Base-by-base conservation (phyloP, 129 eudicot genomes). In the Kitagawia praeruptora region DNA sequence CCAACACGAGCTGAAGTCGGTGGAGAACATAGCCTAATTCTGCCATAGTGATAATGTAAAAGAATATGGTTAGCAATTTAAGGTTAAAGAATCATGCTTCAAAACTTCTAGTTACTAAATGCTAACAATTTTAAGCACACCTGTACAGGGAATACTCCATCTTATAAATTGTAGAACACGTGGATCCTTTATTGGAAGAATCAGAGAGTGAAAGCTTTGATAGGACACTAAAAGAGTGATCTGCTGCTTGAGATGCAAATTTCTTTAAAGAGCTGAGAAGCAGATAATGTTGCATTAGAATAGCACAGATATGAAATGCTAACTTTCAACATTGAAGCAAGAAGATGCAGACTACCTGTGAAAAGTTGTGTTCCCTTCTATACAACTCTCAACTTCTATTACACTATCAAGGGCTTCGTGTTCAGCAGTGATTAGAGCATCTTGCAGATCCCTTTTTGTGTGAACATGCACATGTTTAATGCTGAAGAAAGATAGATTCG, bases 331-430 rank as follows among this genome's bases (percentile, higher is more conserved):
- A 31, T 34, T 56, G 49, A 39, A 76, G 54, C 69, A 67, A 67
- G 27, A 11, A 64, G 56, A 28, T 46, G 45, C 38, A 47, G 40
- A 27, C 10, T 79, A 88, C 97, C 96, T 88, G 75, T 96, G 99
- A 78, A 92, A 92, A 70, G 64, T 76, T n/a, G 93, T 86, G 85
- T 96, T 96, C 28, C 87, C 84, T 78, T 92, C 90, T 77, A 96
- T 96, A 81, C 87, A 85, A 75, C 99, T 92, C 75, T 91, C 94
- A 77, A 92, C 95, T 87, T 96, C 99, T 75, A 96, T 90, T 42
- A 96, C 92, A 78, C 85, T 86, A 83, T 96, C 99, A 71, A 27
- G 83, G 63, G 93, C 91, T 75, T 83, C 91, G 15, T 70, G 83
- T 70, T 90, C 93, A 82, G 97, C 78, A 74, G 77, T 82, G 64